Evolutionary conservation across 352 stramenopile species (phyloP), one percentile per base, ranked within the genome.

Genomic region (Globisporangium nodosum): DNA sequence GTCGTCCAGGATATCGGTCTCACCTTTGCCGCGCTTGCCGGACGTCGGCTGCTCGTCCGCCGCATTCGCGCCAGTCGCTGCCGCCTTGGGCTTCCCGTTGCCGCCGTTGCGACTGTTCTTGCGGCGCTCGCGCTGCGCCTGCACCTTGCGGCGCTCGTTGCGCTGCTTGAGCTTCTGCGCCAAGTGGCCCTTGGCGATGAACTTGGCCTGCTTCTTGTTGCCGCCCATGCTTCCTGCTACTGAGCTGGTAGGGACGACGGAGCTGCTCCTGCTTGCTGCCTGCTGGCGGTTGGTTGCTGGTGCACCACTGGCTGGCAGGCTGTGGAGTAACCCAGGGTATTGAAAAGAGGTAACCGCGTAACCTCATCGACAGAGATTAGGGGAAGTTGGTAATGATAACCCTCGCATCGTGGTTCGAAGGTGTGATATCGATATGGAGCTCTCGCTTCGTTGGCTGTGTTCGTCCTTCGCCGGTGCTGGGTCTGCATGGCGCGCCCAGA

Each of bases 131-230:
- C 40, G 40, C 66, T 87, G 74, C 35, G 81, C 65, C 65, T 91
- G 77, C 57, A 91, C 81, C 48, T 87, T 87, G 69, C 88, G 88
- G 69, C 87, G 88, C 20, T 70, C 71, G 75, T 94, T 94, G 76
- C 82, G 82, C 73, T 92, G 79, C 69, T 89, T 86, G 73, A 94
- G 78, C 76, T 92, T 92, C 58, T 83, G 62, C 57, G 64, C 60
- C 56, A 94, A 56, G 62, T 91, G 65, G 31, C 85, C 85, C 63
- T 94, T 94, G 49, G 81, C 80, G 58, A 94, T 87, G 65, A 94
- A 94, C 70, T 94, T 94, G 55, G 82, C 74, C 68, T 92, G 92
- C 81, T 94, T 94, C 78, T 94, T 94, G 61, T 73, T 66, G 39
- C 73, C 68, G 46, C 78, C 80, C 76, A 85, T 87, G 53, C 42